phyloP scores from a whole-genome alignment of 371 early-diverging fungal genomes.

The Mucor irregularis region DNA sequence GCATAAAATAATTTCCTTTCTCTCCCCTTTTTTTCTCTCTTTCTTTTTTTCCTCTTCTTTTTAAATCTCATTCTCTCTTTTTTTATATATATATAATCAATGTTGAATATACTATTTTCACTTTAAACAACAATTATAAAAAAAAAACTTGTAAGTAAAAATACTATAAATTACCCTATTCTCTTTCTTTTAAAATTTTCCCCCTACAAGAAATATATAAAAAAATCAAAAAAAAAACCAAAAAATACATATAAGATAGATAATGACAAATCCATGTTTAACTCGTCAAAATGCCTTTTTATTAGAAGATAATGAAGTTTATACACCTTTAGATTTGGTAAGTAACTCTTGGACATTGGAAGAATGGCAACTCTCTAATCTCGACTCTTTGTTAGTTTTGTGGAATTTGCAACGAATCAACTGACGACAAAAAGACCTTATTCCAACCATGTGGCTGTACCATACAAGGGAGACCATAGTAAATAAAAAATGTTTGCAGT shows the following conservation, averaged over 20 bases:
- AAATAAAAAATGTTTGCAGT: background rate
- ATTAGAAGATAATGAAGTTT: constrained; percentile 2
- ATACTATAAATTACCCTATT: background rate
- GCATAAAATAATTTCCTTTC: too few relatives aligned
- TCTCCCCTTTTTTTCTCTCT: background rate
- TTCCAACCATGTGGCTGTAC: constrained; percentile 1
- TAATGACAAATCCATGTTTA: constrained; percentile 14
- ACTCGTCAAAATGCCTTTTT: constrained; percentile 22
- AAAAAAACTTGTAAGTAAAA: background rate
- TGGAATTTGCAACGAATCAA: background rate
- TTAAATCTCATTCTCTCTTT: background rate
- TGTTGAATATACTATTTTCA: background rate
- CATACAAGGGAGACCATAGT: background rate
- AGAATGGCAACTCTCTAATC: background rate
- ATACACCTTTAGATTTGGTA: constrained; percentile 10
- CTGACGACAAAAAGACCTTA: background rate
- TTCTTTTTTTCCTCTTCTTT: constrained; percentile 4
- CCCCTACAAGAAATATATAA: background rate
- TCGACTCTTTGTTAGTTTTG: background rate
- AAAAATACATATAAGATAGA: background rate
- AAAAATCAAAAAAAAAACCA: background rate
- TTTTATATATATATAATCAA: background rate
- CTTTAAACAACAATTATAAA: background rate
- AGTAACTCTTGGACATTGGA: background rate
- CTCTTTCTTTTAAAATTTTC: background rate